Conservation (phyloP, 371 early-diverging fungal genomes). For the Mortierella sp. region DNA sequence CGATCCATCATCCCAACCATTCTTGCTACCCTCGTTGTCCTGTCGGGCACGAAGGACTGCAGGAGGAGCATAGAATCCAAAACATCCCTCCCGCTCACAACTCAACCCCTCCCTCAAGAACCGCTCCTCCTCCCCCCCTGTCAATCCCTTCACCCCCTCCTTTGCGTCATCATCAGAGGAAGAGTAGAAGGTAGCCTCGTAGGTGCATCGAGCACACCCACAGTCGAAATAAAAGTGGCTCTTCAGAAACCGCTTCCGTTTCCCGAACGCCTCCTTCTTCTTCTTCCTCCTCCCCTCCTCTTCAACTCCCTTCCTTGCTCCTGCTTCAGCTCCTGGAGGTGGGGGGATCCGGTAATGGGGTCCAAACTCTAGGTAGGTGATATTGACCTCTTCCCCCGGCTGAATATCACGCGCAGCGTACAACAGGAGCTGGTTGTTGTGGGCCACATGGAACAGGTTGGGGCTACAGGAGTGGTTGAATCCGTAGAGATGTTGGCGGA, state of each 20-base stretch:
- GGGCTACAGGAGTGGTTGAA: slow-evolving; percentile 42
- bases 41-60: slow-evolving; percentile 6
- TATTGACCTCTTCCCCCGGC: slow-evolving; percentile 25
- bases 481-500: background rate
- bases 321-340: background rate
- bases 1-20: background rate
- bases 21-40: background rate
- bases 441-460: slow-evolving; percentile 29
- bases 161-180: background rate
- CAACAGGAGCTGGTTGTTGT: slow-evolving; percentile 15
- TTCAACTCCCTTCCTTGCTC: background rate
- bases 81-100: slow-evolving; percentile 21
- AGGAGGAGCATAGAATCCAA: slow-evolving; percentile 39
- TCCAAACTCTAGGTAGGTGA: slow-evolving; percentile 28
- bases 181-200: slow-evolving; percentile 8
- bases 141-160: background rate
- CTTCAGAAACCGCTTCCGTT: slow-evolving; percentile 10
- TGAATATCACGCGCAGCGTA: slow-evolving; percentile 27
- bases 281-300: background rate
- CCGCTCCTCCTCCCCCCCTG: background rate
- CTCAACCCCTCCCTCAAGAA: slow-evolving; percentile 28
- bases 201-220: slow-evolving; percentile 18
- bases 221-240: slow-evolving; percentile 31
- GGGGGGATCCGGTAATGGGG: slow-evolving; percentile 19
- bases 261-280: slow-evolving; percentile 5